These are phyloP conservation scores for Cercospora brassicicola DNA, from an alignment of 2,329 filamentous ascomycete genomes.

Conservation along the genomic window DNA sequence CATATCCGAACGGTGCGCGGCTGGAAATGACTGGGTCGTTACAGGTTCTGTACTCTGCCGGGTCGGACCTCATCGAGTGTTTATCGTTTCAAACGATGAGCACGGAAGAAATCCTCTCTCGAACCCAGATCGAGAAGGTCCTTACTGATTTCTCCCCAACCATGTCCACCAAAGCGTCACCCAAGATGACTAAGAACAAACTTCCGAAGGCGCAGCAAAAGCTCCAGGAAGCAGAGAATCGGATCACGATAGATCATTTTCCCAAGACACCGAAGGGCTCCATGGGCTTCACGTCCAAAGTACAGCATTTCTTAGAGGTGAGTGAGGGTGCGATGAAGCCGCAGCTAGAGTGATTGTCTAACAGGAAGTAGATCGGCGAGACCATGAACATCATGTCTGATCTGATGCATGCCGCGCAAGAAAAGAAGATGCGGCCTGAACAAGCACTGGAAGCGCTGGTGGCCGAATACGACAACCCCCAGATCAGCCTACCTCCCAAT, in stretches of 20 bases:
- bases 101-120: conserved; percentile 82
- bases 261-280: conserved; percentile 50
- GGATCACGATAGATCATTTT: conserved; percentile 48
- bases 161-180: conserved; percentile 47
- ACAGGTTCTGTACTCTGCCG: conserved; percentile 73
- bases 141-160: conserved; percentile 52
- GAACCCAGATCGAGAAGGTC: conserved; percentile 56
- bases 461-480: conserved; percentile 49
- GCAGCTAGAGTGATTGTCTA: conserved; percentile 18
- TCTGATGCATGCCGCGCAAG: conserved; percentile 58
- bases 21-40: conserved; percentile 61
- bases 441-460: conserved; percentile 58
- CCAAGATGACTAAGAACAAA: conserved; percentile 58
- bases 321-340: conserved; percentile 14
- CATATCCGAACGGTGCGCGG: conserved; percentile 76
- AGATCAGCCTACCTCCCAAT: conserved; percentile 50
- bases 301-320: conserved; percentile 65
- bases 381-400: conserved; percentile 65
- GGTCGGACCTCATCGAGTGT: conserved; percentile 73
- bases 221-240: conserved; percentile 47
- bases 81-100: conserved; percentile 75
- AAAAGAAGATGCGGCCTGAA: conserved; percentile 54
- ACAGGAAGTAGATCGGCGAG: conserved; percentile 57
- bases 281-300: conserved; percentile 57
- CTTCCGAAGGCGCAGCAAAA: conserved; percentile 40